phyloP scores from a whole-genome alignment of 129 eudicot genomes.

The Sambucus nigra region DNA sequence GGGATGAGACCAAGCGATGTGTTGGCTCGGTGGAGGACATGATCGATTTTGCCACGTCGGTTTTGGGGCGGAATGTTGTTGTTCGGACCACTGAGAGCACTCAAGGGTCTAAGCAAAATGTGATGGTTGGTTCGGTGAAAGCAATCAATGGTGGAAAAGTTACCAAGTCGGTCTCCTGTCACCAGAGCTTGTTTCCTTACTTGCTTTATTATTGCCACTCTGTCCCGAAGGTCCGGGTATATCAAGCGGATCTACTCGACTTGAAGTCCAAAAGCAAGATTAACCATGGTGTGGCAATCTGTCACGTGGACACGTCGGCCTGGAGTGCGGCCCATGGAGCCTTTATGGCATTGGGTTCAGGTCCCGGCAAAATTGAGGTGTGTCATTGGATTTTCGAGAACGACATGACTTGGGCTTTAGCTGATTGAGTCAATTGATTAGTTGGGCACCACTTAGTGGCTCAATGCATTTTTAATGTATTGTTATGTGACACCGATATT shows the following conservation, averaged over 20 bases:
- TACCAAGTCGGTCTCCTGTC: constrained; percentile 38
- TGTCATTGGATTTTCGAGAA: constrained; percentile 49
- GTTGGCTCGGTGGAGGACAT: constrained; percentile 42
- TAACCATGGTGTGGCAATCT: constrained; percentile 41
- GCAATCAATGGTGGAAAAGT: constrained; percentile 39
- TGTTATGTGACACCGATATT: too few relatives aligned
- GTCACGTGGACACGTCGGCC: constrained; percentile 33
- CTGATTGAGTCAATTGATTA: constrained; percentile 8
- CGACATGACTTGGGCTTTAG: constrained; percentile 27
- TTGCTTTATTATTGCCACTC: constrained; percentile 40
- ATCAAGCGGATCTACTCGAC: constrained; percentile 31
- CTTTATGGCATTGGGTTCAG: constrained; percentile 28
- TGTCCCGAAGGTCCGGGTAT: constrained; percentile 41
- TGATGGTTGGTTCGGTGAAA: constrained; percentile 28
- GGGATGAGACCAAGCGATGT: constrained; percentile 38
- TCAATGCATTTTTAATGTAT: too few relatives aligned
- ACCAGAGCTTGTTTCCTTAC: constrained; percentile 39
- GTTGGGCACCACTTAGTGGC: not conserved
- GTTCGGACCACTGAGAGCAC: constrained; percentile 33
- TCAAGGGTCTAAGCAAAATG: constrained; percentile 13
- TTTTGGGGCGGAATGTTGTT: constrained; percentile 25
- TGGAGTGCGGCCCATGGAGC: constrained; percentile 41
- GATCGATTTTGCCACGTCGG: constrained; percentile 36
- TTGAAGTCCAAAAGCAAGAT: constrained; percentile 19
- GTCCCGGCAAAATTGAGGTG: constrained; percentile 40